Conservation (phyloP, 257 asterid genomes). For the Oldenlandia corymbosa region DNA sequence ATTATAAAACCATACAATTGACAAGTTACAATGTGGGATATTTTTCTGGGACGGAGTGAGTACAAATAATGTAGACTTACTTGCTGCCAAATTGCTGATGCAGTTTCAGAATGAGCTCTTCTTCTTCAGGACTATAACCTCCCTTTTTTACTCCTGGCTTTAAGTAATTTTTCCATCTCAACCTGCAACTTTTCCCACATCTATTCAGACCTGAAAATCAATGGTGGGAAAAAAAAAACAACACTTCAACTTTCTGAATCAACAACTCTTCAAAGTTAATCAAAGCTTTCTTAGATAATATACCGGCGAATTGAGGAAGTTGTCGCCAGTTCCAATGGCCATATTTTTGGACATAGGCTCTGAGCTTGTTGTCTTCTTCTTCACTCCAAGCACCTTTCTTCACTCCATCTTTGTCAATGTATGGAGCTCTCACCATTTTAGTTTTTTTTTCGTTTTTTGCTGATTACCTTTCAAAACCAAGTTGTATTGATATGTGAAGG, state of each 20-base stretch:
- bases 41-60: constrained; percentile 31
- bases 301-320: constrained; percentile 38
- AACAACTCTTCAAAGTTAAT: too few species aligned
- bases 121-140: too few species aligned
- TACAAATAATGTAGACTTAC: constrained; percentile 33
- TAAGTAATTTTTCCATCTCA: too few species aligned
- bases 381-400: constrained; percentile 51
- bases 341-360: constrained; percentile 26
- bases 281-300: too few species aligned
- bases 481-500: too few species aligned
- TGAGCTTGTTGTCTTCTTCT: constrained; percentile 29
- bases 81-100: constrained; percentile 33
- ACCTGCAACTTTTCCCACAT: constrained; percentile 54
- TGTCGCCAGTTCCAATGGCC: constrained; percentile 51
- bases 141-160: too few species aligned
- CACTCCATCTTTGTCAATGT: constrained; percentile 25
- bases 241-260: too few species aligned
- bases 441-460: too few species aligned
- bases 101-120: constrained; percentile 52
- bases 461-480: too few species aligned
- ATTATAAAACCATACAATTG: too few species aligned
- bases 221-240: neutral
- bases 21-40: too few species aligned
- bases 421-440: constrained; percentile 20
- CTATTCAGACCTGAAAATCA: constrained; percentile 37